These are phyloP conservation scores for Hyaloscypha variabilis DNA, from an alignment of 495 filamentous ascomycete genomes.

Conservation along the genomic window DNA sequence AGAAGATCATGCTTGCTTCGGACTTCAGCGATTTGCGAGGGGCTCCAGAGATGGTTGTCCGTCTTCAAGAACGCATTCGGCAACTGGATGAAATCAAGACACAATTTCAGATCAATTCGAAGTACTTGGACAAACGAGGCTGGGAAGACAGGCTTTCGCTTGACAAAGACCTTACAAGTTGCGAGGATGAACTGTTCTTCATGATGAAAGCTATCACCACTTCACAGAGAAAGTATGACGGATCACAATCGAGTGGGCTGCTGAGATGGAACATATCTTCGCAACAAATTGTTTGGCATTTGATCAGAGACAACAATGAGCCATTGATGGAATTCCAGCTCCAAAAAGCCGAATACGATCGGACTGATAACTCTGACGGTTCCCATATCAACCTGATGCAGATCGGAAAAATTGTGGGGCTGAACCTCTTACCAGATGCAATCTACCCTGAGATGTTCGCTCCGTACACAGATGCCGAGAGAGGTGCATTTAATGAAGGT, in stretches of 20 bases:
- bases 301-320: slow-evolving; percentile 81
- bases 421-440: slow-evolving; percentile 87
- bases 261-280: slow-evolving; percentile 89
- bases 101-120: slow-evolving; percentile 90
- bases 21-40: slow-evolving; percentile 97
- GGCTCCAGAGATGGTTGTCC: slow-evolving; percentile 90
- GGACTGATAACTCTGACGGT: slow-evolving; percentile 93
- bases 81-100: slow-evolving; percentile 97
- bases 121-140: slow-evolving; percentile 82
- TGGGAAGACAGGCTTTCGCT: slow-evolving; percentile 88
- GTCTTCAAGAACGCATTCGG: slow-evolving; percentile 86
- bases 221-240: slow-evolving; percentile 84
- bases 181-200: slow-evolving; percentile 98
- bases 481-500: slow-evolving; percentile 45
- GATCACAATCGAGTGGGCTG: slow-evolving; percentile 73
- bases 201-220: slow-evolving; percentile 99
- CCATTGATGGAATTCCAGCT: slow-evolving; percentile 94
- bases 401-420: slow-evolving; percentile 77
- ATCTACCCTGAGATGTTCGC: slow-evolving; percentile 95
- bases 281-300: slow-evolving; percentile 94
- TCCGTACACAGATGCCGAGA: slow-evolving; percentile 73
- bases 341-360: slow-evolving; percentile 84
- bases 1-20: slow-evolving; percentile 99
- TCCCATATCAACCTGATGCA: slow-evolving; percentile 93
- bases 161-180: slow-evolving; percentile 84